Conservation (phyloP, 129 eudicot species). For the Escallonia rubra region DNA sequence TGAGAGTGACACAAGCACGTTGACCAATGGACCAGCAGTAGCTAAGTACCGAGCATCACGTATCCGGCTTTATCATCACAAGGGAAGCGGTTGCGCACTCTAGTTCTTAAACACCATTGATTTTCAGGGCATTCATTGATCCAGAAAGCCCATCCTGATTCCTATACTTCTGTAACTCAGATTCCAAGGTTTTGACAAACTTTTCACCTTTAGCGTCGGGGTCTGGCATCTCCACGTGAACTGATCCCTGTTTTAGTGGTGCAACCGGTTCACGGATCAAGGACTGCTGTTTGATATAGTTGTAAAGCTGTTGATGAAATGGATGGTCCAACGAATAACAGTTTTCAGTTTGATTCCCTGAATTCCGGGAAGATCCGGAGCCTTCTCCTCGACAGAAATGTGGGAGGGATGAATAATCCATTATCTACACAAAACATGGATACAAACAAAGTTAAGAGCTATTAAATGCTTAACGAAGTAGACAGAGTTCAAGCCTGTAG, state of each 20-base stretch:
- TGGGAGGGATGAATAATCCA: slow-evolving; percentile 66
- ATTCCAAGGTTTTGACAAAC: slow-evolving; percentile 43
- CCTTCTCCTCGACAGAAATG: slow-evolving; percentile 61
- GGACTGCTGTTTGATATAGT: slow-evolving; percentile 57
- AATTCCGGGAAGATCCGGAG: slow-evolving; percentile 46
- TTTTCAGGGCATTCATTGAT: slow-evolving; percentile 33
- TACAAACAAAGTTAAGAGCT: not conserved
- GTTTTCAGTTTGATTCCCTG: slow-evolving; percentile 9
- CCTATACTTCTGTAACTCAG: slow-evolving; percentile 42
- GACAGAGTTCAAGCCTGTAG: not conserved
- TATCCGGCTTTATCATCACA: not conserved
- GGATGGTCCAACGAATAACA: slow-evolving; percentile 62
- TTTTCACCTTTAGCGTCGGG: slow-evolving; percentile 36
- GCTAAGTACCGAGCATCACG: not conserved
- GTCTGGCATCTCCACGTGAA: slow-evolving; percentile 49
- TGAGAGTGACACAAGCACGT: not conserved
- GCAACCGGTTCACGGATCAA: slow-evolving; percentile 17
- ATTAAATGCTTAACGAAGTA: not conserved
- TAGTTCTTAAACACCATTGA: slow-evolving; percentile 22
- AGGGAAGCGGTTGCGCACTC: not conserved
- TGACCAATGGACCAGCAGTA: not conserved
- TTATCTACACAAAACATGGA: slow-evolving; percentile 38
- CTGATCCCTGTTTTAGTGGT: slow-evolving; percentile 56
- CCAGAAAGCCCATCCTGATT: slow-evolving; percentile 27
- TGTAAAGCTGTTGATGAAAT: slow-evolving; percentile 67